phyloP scores from a whole-genome alignment of 176 grass and related monocot species.

The Aegilops bicornis region DNA sequence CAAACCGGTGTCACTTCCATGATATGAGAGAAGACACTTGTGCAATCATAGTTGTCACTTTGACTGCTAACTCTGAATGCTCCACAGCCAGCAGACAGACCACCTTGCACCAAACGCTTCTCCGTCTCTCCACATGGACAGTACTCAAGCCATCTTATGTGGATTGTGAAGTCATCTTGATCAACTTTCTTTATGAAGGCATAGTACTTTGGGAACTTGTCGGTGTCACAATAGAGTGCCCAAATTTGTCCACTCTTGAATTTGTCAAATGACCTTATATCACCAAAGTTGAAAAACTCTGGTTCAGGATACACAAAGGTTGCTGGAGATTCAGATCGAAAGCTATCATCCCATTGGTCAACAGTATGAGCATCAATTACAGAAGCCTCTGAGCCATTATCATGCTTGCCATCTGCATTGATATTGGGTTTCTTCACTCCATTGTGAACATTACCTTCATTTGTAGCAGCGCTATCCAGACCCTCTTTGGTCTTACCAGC shows the following conservation, averaged over 20 bases:
- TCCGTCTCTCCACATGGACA: slow-evolving; percentile 38
- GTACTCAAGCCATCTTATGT: slow-evolving; percentile 66
- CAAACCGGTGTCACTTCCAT: slow-evolving; percentile 14
- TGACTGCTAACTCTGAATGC: slow-evolving; percentile 32
- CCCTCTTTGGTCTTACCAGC: slow-evolving; percentile 10
- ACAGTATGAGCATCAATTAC: slow-evolving; percentile 2
- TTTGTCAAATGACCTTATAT: slow-evolving; percentile 44
- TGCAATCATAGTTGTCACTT: slow-evolving; percentile 12
- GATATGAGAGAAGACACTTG: slow-evolving; percentile 52
- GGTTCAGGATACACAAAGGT: slow-evolving; percentile 40
- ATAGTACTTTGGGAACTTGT: slow-evolving; percentile 63
- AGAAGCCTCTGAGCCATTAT: slow-evolving; percentile 21
- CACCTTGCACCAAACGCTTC: slow-evolving; percentile 31
- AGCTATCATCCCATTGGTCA: slow-evolving; percentile 28
- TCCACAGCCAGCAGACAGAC: slow-evolving; percentile 52
- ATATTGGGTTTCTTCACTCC: slow-evolving; percentile 13
- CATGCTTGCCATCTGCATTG: slow-evolving; percentile 5
- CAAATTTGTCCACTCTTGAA: slow-evolving; percentile 61
- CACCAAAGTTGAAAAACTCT: slow-evolving; percentile 44
- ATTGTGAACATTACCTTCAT: not conserved
- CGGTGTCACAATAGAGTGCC: slow-evolving; percentile 62
- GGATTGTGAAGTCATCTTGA: slow-evolving; percentile 14
- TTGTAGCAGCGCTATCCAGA: not conserved
- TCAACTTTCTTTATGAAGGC: slow-evolving; percentile 44
- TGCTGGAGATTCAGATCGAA: slow-evolving; percentile 17